phyloP scores from a whole-genome alignment of 2,329 filamentous ascomycete genomes.

The Arthrinium puccinioides region DNA sequence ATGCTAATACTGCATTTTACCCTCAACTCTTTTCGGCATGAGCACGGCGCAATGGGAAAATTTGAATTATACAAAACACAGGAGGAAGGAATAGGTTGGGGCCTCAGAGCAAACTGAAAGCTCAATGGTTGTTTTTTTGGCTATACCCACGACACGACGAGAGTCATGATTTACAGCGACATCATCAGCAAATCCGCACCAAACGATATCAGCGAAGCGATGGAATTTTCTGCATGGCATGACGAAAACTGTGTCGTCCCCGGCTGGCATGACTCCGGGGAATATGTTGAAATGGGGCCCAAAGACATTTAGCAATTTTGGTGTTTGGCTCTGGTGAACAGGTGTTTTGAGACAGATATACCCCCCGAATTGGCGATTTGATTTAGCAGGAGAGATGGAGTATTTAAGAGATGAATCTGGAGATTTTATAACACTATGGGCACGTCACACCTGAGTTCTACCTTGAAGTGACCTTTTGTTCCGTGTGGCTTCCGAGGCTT shows the following conservation, averaged over 20 bases:
- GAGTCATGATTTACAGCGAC: not conserved
- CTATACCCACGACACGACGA: conserved; percentile 7
- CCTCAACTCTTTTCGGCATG: not conserved
- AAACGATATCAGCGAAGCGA: not conserved
- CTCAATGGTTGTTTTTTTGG: conserved; percentile 9
- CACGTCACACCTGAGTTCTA: too few relatives aligned
- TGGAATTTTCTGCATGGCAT: not conserved
- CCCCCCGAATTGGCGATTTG: too few relatives aligned
- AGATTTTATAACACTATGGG: too few relatives aligned
- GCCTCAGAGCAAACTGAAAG: conserved; percentile 25
- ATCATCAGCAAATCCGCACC: not conserved
- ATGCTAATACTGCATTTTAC: not conserved
- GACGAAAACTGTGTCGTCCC: conserved; percentile 4
- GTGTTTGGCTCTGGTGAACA: conserved; percentile 40
- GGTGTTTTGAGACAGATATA: conserved; percentile 14
- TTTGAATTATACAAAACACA: not conserved
- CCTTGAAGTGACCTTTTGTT: too few relatives aligned
- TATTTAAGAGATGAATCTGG: too few relatives aligned
- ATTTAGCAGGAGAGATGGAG: too few relatives aligned
- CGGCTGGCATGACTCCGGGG: conserved; percentile 21
- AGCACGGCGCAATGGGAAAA: conserved; percentile 4
- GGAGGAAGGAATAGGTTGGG: conserved; percentile 11
- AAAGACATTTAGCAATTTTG: conserved; percentile 10
- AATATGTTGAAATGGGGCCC: conserved; percentile 7
- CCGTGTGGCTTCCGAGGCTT: too few relatives aligned